phyloP scores from a whole-genome alignment of 2,329 filamentous ascomycete genomes.

The Phyllachora maydis region DNA sequence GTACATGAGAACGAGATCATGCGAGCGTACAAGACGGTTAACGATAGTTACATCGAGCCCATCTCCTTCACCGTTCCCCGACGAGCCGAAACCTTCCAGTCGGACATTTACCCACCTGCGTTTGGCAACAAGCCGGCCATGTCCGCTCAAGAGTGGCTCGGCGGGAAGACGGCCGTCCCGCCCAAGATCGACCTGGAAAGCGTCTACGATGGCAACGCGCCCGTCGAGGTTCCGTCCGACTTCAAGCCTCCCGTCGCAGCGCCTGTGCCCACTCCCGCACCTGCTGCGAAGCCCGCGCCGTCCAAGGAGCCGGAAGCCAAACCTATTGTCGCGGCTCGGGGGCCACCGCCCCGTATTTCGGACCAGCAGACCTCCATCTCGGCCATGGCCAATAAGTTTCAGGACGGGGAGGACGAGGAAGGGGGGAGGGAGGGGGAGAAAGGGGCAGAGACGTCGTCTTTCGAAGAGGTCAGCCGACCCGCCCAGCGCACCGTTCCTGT shows the following conservation, averaged over 20 bases:
- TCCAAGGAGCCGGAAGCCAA: constrained; percentile 34
- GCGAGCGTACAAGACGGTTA: constrained; percentile 92
- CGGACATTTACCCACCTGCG: constrained; percentile 87
- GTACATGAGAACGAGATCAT: constrained; percentile 93
- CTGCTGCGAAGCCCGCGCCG: constrained; percentile 22
- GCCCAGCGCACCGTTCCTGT: too few species aligned
- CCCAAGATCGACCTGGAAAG: constrained; percentile 89
- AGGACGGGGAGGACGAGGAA: constrained; percentile 42
- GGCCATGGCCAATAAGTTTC: constrained; percentile 67
- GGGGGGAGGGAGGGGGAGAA: constrained; percentile 29
- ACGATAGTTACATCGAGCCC: constrained; percentile 84
- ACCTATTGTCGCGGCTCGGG: constrained; percentile 22
- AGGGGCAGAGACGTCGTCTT: constrained; percentile 65
- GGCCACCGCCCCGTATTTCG: constrained; percentile 47
- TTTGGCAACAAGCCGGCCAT: constrained; percentile 63
- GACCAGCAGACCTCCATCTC: constrained; percentile 80
- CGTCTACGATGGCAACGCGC: constrained; percentile 66
- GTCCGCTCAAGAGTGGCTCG: constrained; percentile 64
- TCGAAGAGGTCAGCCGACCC: constrained; percentile 69
- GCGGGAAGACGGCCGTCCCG: constrained; percentile 65
- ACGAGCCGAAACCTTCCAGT: constrained; percentile 85
- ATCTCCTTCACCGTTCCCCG: constrained; percentile 95
- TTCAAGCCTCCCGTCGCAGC: constrained; percentile 34
- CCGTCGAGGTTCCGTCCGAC: constrained; percentile 55
- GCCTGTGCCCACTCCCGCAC: constrained; percentile 19